Evolutionary conservation across 2,329 filamentous ascomycete species (phyloP), one percentile per base, ranked within the genome.

Genomic region (Hypoxylon sp.): DNA sequence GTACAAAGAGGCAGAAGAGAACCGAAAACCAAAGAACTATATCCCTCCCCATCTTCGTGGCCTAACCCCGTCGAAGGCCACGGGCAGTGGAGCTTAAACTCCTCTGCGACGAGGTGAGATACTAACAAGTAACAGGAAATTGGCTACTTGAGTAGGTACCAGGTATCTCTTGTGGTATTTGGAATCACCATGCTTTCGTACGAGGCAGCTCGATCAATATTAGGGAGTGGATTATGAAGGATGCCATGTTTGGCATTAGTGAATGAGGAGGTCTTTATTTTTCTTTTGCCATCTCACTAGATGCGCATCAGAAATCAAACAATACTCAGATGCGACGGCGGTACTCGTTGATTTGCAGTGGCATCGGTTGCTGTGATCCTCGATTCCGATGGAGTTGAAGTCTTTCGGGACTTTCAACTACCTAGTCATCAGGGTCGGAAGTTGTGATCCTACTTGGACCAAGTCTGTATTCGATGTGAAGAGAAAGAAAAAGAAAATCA

Each of bases 31-130:
- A 9, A 17, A 26, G 5, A 2, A 5, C n/a, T 44, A 19, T 24
- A 6, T 60, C 14, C 47, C 57, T 3, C 57, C 57, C 2, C 57
- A 60, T 42, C 57, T 52, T n/a, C 57, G 57, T 46, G 13, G 14
- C 37, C 6, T 9, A 8, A n/a, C 14, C n/a, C 8, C 3, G 5
- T 17, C 14, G 9, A 42, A 19, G 37, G 14, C 14, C 14, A 3
- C 37, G n/a, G 6, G 37, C 14, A 8, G 37, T 39, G 5, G 14
- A 14, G 14, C 37, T 39, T 14, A 39, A 39, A 11, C 5, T 14
- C 9, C 13, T n/a, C 37, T 39, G 17, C 14, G 5, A 17, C 14
- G 37, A n/a, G 13, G 37, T 37, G 14, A 17, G 6, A 39, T 11
- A 14, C 37, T 39, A 14, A 14, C 14, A 39, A 50, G 22, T 29